Base-by-base conservation (phyloP, 208 protist genomes). In the Trypanosoma scelopori region DNA sequence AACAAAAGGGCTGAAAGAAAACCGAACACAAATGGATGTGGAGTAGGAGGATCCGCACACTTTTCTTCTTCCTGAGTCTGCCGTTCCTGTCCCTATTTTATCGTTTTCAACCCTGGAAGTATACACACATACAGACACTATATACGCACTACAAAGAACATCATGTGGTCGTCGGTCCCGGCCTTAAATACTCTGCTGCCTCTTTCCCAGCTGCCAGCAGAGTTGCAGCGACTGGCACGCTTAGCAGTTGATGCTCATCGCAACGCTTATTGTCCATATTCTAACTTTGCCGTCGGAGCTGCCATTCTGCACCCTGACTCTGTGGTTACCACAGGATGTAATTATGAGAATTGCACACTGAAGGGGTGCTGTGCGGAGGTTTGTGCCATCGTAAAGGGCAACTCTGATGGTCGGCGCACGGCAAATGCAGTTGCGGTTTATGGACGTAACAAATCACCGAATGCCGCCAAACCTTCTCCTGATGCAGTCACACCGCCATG, bases 301-400 rank as follows among this genome's bases (percentile, higher is more conserved):
- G 83, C 86, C 6, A 77, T 95, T 5, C 74, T 92, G 9, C 89
- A 95, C 61, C 55, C 65, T 1, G 85, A 94, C 43, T 55, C 43
- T n/a, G 70, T 18, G 28, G 59, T 92, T 28, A 95, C 89, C 5
- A 35, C 51, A 13, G 89, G 89, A 12, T 92, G 85, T 66, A 95
- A 95, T 63, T 95, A 92, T 62, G 89, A 95, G 63, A 95, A 92
- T 62, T 92, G 85, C 68, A 86, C 74, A 3, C 65, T 83, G 37
- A 87, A 95, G 58, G 50, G 83, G 3, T 90, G 76, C 65, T 95
- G 89, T 68, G 89, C 89, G 20, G 89, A 95, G 73, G 81, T 83
- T 23, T 92, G 86, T 62, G 89, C 89, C 20, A 92, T 95, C 64
- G 84, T 92, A 47, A 76, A 78, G 43, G 86, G 84, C 0, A 95